A percentile compares a stretch with the other conserved stretches of the same genome.
These are phyloP conservation scores for Trichoderma simmonsii DNA, from an alignment of 2,329 filamentous ascomycete species.

Conservation along the genomic window DNA sequence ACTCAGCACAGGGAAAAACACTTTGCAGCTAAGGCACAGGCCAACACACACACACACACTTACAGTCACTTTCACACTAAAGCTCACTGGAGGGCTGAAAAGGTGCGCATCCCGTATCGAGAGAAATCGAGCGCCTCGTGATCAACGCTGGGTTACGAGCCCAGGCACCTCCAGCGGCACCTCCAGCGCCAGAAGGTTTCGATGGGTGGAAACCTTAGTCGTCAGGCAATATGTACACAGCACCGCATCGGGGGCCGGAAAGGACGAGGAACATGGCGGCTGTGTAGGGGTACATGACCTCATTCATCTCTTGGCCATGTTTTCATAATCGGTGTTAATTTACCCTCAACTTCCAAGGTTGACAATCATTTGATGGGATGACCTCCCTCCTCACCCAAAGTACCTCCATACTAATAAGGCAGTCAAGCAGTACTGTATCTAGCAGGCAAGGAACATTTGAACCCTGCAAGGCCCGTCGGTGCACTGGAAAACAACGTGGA, in stretches of 20 bases:
- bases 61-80: neutral
- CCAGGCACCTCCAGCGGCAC: constrained; percentile 5
- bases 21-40: neutral
- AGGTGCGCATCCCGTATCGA: neutral
- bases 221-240: neutral
- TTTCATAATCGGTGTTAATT: neutral
- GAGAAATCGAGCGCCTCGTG: neutral
- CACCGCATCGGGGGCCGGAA: no score
- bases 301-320: neutral
- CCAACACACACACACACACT: neutral
- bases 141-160: neutral
- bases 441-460: neutral
- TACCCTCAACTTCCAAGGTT: neutral
- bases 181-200: neutral
- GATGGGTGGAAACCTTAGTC: constrained; percentile 10
- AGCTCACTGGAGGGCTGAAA: constrained; percentile 4
- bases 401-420: no score
- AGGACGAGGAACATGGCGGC: neutral
- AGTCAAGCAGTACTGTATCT: no score
- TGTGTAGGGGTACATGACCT: neutral
- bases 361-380: neutral
- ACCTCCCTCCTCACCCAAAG: neutral
- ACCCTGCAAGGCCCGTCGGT: neutral
- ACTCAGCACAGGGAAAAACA: neutral
- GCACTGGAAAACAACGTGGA: neutral